These are phyloP conservation scores for Apophysomyces elegans DNA, from an alignment of 371 early-diverging fungal genomes.

Conservation along the genomic window DNA sequence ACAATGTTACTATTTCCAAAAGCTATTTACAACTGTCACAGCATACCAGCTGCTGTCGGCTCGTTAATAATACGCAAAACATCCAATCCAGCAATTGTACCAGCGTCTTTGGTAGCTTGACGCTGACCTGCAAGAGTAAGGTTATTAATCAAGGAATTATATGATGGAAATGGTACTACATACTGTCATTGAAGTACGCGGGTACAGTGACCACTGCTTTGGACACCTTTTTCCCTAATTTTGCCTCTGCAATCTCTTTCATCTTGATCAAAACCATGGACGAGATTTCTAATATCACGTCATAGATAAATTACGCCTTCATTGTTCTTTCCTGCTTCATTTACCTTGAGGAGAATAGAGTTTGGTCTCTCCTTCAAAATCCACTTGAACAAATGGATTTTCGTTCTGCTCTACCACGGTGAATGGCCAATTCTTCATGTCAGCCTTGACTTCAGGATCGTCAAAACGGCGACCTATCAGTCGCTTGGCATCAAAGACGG, in stretches of 20 bases:
- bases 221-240: conserved; percentile 80
- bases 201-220: conserved; percentile 97
- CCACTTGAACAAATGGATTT: conserved; percentile 83
- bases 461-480: conserved; percentile 94
- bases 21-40: neutral
- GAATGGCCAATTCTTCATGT: conserved; percentile 93
- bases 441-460: conserved; percentile 86
- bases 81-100: conserved; percentile 79
- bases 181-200: conserved; percentile 76
- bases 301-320: neutral
- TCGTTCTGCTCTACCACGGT: conserved; percentile 74
- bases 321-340: neutral
- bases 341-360: conserved; percentile 81
- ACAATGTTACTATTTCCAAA: neutral
- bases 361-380: conserved; percentile 80
- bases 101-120: conserved; percentile 88
- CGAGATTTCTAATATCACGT: conserved; percentile 68
- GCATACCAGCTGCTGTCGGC: conserved; percentile 85
- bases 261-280: conserved; percentile 92
- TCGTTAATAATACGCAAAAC: conserved; percentile 93
- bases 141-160: conserved; percentile 51
- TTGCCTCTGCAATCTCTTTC: conserved; percentile 90
- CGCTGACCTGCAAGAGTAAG: conserved; percentile 71
- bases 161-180: conserved; percentile 8
- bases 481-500: conserved; percentile 96